These are phyloP conservation scores for Myriosclerotinia duriaeana DNA, from an alignment of 2,329 filamentous ascomycete species.

Conservation along the genomic window DNA sequence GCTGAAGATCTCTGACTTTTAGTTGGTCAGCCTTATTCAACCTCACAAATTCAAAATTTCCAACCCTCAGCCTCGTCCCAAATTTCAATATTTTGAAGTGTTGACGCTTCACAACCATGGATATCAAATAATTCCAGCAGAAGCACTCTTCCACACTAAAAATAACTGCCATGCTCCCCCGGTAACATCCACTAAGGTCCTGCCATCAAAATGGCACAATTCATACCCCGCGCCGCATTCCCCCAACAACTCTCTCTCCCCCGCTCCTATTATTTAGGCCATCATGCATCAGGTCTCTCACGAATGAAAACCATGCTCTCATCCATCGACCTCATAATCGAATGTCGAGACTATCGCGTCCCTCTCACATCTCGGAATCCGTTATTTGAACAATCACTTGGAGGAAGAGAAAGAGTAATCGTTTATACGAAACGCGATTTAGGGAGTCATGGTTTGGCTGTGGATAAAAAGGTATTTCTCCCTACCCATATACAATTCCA, in stretches of 20 bases:
- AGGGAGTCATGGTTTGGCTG: constrained; percentile 48
- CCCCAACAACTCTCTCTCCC: constrained; percentile 71
- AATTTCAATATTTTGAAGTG: constrained; percentile 30
- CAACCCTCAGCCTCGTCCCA: constrained; percentile 36
- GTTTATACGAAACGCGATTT: constrained; percentile 92
- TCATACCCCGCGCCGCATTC: constrained; percentile 74
- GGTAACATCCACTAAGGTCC: constrained; percentile 25
- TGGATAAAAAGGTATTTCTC: constrained; percentile 44
- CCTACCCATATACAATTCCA: neutral
- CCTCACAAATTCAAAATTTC: constrained; percentile 25
- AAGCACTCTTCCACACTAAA: neutral
- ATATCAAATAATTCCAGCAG: constrained; percentile 19
- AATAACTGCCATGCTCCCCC: constrained; percentile 22
- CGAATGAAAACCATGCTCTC: constrained; percentile 81
- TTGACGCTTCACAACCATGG: constrained; percentile 29
- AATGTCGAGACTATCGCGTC: constrained; percentile 91
- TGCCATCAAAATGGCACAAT: constrained; percentile 44
- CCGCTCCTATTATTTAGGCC: constrained; percentile 90
- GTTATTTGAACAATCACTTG: constrained; percentile 75
- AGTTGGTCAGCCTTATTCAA: constrained; percentile 11
- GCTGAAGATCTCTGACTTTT: neutral
- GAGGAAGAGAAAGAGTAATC: constrained; percentile 71
- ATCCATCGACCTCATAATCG: constrained; percentile 82
- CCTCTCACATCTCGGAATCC: constrained; percentile 89
- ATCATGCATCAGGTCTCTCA: constrained; percentile 77